Evolutionary conservation across 2,329 filamentous ascomycete species (phyloP).

Genomic region (Penicillium sp.): DNA sequence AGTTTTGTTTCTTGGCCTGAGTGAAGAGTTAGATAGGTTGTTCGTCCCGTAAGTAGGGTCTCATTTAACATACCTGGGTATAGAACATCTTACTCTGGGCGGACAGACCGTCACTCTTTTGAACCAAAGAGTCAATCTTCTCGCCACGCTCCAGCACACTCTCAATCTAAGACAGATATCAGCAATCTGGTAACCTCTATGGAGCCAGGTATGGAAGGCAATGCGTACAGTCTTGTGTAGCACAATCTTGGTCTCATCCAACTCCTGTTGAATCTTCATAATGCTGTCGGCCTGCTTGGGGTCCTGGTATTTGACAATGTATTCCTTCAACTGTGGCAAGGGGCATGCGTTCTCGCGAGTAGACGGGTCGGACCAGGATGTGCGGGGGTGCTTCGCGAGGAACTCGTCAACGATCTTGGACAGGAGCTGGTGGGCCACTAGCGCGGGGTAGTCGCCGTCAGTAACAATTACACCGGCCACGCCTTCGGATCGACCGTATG

Average conservation of each 20-base stretch:
- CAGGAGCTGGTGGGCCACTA: conserved; percentile 83
- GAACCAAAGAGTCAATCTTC: conserved; percentile 92
- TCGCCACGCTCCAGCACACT: conserved; percentile 75
- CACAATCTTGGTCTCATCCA: conserved; percentile 96
- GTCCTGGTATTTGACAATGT: conserved; percentile 78
- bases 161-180: conserved; percentile 32
- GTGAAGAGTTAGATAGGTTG: conserved; percentile 29
- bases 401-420: conserved; percentile 89
- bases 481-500: conserved; percentile 69
- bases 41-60: not conserved
- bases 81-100: conserved; percentile 98
- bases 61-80: conserved; percentile 55
- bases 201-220: not conserved
- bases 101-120: conserved; percentile 88
- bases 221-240: conserved; percentile 89
- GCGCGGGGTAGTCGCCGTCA: conserved; percentile 70
- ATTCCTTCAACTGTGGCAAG: conserved; percentile 76
- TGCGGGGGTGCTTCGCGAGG: conserved; percentile 69
- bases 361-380: conserved; percentile 60
- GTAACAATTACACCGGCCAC: conserved; percentile 75
- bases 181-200: conserved; percentile 36
- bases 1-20: conserved; percentile 78
- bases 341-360: conserved; percentile 51
- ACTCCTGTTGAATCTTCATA: conserved; percentile 91
- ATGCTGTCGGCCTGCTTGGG: conserved; percentile 87